Percentiles rank a stretch among this genome's conserved stretches.
Evolutionary conservation across 768 basidiomycete species (phyloP).

Genomic region (Brasilioporus rufonigricans): DNA sequence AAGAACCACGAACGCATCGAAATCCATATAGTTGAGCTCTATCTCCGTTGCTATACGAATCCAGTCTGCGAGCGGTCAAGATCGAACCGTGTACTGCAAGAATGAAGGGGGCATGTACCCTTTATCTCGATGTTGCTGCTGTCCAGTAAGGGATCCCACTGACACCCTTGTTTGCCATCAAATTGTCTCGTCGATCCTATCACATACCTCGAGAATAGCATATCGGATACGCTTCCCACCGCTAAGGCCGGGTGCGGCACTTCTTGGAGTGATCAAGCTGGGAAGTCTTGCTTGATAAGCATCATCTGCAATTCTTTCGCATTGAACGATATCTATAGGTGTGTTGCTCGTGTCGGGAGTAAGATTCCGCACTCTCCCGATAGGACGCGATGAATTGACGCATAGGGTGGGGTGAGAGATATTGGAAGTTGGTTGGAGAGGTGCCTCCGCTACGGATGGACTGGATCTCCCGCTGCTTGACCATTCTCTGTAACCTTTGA

Average conservation of each 20-base stretch:
- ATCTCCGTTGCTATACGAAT: slow-evolving; percentile 89
- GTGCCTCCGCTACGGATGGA: slow-evolving; percentile 30
- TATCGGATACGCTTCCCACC: slow-evolving; percentile 76
- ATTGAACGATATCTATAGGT: slow-evolving; percentile 35
- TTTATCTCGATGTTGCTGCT: slow-evolving; percentile 86
- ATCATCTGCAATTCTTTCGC: slow-evolving; percentile 52
- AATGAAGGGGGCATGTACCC: slow-evolving; percentile 42
- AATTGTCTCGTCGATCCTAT: neutral
- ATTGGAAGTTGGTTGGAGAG: slow-evolving; percentile 2
- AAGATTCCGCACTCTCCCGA: slow-evolving; percentile 46
- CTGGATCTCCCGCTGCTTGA: slow-evolving; percentile 60
- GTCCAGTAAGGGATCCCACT: slow-evolving; percentile 89
- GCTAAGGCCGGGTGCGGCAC: slow-evolving; percentile 55
- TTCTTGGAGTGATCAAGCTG: slow-evolving; percentile 76
- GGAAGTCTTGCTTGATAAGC: slow-evolving; percentile 75
- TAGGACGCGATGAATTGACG: slow-evolving; percentile 71
- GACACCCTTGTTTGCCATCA: neutral
- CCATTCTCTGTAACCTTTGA: slow-evolving; percentile 81
- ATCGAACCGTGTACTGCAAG: neutral
- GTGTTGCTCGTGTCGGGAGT: slow-evolving; percentile 26
- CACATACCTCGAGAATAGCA: slow-evolving; percentile 73
- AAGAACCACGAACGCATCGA: slow-evolving; percentile 88
- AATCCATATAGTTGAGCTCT: slow-evolving; percentile 81
- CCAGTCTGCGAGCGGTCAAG: slow-evolving; percentile 61
- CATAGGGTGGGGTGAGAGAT: slow-evolving; percentile 40